These are phyloP conservation scores for Austroboletus eburneus DNA, from an alignment of 768 basidiomycete genomes.

Conservation along the genomic window DNA sequence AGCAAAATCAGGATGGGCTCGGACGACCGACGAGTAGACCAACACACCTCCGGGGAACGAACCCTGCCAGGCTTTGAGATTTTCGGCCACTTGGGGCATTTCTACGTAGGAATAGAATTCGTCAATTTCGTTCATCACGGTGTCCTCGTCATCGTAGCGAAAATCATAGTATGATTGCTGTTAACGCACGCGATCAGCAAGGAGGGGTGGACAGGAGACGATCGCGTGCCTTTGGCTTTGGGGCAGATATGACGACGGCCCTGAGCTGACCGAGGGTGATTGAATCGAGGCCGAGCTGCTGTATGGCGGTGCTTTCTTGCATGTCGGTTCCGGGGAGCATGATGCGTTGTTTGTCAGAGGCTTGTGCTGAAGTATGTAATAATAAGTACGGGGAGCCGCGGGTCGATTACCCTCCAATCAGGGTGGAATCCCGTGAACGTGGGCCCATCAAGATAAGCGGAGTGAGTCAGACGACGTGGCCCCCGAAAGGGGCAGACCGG, in stretches of 20 bases:
- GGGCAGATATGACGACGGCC: conserved; percentile 61
- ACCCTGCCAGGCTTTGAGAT: conserved; percentile 82
- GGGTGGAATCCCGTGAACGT: conserved; percentile 1
- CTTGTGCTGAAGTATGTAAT: conserved; percentile 8
- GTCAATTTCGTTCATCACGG: conserved; percentile 91
- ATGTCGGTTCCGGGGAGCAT: conserved; percentile 26
- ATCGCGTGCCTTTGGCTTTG: conserved; percentile 67
- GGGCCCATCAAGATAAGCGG: conserved; percentile 3
- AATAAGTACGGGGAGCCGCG: background rate
- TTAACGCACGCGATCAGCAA: conserved; percentile 20
- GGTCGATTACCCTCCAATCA: conserved; percentile 15
- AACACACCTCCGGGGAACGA: conserved; percentile 71
- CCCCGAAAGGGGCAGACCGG: no score
- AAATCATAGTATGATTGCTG: conserved; percentile 90
- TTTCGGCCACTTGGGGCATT: conserved; percentile 85
- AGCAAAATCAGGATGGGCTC: background rate
- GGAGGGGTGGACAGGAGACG: conserved; percentile 6
- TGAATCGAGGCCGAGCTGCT: conserved; percentile 55
- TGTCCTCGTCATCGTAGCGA: conserved; percentile 94
- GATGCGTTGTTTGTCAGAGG: conserved; percentile 26
- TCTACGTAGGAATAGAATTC: conserved; percentile 98
- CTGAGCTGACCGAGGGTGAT: conserved; percentile 81
- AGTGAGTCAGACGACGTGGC: conserved; percentile 9
- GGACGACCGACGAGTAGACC: background rate
- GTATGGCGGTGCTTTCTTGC: conserved; percentile 30